Evolutionary conservation across 2,329 filamentous ascomycete species (phyloP).

Genomic region (Fusarium sp.): DNA sequence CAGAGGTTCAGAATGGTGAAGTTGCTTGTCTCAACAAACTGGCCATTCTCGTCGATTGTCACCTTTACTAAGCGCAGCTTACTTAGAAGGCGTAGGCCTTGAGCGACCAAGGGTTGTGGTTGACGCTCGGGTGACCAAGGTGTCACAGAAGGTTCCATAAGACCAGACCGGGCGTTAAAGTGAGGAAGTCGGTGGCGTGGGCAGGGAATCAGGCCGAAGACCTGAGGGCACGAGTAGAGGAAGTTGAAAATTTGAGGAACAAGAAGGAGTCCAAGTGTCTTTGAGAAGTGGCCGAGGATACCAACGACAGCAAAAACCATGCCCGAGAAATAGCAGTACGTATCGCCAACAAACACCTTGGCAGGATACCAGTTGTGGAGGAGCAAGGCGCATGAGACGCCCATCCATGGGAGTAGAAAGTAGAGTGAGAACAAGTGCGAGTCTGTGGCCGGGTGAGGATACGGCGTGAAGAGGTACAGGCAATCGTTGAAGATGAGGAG

Average conservation of each 20-base stretch:
- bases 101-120: conserved; percentile 72
- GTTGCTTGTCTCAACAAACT: conserved; percentile 85
- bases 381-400: conserved; percentile 87
- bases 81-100: conserved; percentile 75
- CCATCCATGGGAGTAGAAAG: conserved; percentile 92
- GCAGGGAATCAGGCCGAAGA: conserved; percentile 91
- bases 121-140: conserved; percentile 77
- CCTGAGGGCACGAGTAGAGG: conserved; percentile 89
- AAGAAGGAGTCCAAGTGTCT: conserved; percentile 91
- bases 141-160: conserved; percentile 88
- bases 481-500: conserved; percentile 88
- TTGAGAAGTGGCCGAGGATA: conserved; percentile 97
- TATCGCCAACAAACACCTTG: conserved; percentile 95
- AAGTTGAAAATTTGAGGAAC: conserved; percentile 98
- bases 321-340: conserved; percentile 99
- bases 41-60: conserved; percentile 73
- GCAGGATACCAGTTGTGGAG: conserved; percentile 97
- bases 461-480: conserved; percentile 85
- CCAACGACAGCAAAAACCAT: conserved; percentile 99
- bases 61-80: conserved; percentile 76
- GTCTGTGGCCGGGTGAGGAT: conserved; percentile 93
- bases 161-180: conserved; percentile 86
- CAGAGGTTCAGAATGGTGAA: conserved; percentile 95
- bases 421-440: conserved; percentile 97
- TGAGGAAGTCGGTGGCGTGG: conserved; percentile 90